These are phyloP conservation scores for Sisymbrium irio DNA, from an alignment of 345 rosid genomes.

Conservation along the genomic window DNA sequence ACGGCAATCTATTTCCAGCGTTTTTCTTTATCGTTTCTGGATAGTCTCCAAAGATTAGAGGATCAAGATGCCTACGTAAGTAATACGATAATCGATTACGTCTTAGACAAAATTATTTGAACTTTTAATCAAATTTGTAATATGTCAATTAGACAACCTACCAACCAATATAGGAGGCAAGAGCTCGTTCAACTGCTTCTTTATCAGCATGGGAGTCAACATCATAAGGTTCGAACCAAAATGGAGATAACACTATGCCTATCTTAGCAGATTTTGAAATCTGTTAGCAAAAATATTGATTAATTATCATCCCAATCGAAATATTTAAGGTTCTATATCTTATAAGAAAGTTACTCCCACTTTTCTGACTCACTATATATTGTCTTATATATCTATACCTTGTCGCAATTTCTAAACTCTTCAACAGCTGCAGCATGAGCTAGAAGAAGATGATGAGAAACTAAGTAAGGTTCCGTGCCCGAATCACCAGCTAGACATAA, in stretches of 20 bases:
- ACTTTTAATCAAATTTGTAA: neutral
- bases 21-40: neutral
- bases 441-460: constrained; percentile 33
- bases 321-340: neutral
- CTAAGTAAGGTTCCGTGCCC: constrained; percentile 24
- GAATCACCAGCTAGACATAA: constrained; percentile 38
- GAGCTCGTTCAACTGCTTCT: constrained; percentile 32
- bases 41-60: constrained; percentile 41
- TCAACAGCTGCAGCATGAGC: constrained; percentile 28
- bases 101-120: neutral
- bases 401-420: constrained; percentile 29
- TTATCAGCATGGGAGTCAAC: constrained; percentile 17
- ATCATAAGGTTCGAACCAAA: constrained; percentile 33
- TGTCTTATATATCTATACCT: constrained; percentile 2
- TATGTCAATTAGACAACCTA: neutral
- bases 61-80: constrained; percentile 30
- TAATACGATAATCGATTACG: neutral
- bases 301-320: no score
- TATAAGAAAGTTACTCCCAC: neutral
- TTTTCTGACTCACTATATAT: no score
- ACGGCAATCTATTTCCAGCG: constrained; percentile 10
- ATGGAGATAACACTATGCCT: constrained; percentile 30
- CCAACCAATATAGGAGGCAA: constrained; percentile 16
- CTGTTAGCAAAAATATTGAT: constrained; percentile 3
- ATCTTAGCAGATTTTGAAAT: constrained; percentile 23